Percentiles rank a stretch among this genome's conserved stretches.
Conservation (phyloP, 2,329 filamentous ascomycete genomes). For the Ophiostoma sp. region DNA sequence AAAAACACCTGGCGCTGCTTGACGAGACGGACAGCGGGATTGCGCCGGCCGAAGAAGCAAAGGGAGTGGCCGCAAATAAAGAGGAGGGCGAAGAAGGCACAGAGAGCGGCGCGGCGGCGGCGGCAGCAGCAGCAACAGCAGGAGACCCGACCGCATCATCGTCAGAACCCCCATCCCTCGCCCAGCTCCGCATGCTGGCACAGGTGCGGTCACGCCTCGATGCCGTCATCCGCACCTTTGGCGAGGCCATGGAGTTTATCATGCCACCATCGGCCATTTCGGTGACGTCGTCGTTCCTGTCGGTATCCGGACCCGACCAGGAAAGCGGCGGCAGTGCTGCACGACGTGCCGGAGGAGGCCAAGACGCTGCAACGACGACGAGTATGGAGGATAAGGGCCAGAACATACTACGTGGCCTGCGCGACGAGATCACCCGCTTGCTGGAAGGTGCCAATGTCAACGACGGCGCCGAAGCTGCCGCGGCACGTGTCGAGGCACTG, state of each 20-base stretch:
- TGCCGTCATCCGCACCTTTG: slow-evolving; percentile 85
- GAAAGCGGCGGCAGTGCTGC: slow-evolving; percentile 42
- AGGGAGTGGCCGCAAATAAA: not conserved
- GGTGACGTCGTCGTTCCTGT: slow-evolving; percentile 81
- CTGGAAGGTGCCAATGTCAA: slow-evolving; percentile 41
- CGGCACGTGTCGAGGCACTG: slow-evolving; percentile 71
- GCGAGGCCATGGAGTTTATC: slow-evolving; percentile 93
- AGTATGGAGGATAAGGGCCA: slow-evolving; percentile 80
- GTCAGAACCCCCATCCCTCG: slow-evolving; percentile 67
- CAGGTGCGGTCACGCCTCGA: slow-evolving; percentile 83
- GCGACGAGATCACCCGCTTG: slow-evolving; percentile 69
- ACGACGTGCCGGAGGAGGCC: not conserved
- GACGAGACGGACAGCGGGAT: slow-evolving; percentile 54
- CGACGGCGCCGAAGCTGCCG: slow-evolving; percentile 60
- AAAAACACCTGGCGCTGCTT: slow-evolving; percentile 50
- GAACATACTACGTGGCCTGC: slow-evolving; percentile 69
- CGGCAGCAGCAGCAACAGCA: not conserved
- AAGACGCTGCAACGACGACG: not conserved
- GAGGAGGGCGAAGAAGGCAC: not conserved
- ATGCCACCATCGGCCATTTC: slow-evolving; percentile 86
- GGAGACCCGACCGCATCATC: not conserved
- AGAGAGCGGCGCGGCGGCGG: not conserved
- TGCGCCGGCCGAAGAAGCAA: not conserved
- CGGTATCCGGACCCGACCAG: slow-evolving; percentile 81
- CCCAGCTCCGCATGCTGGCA: slow-evolving; percentile 77